A percentile compares a stretch with the other conserved stretches of the same genome.
phyloP scores from a whole-genome alignment of 306 rosid species.

The Argentina anserina region DNA sequence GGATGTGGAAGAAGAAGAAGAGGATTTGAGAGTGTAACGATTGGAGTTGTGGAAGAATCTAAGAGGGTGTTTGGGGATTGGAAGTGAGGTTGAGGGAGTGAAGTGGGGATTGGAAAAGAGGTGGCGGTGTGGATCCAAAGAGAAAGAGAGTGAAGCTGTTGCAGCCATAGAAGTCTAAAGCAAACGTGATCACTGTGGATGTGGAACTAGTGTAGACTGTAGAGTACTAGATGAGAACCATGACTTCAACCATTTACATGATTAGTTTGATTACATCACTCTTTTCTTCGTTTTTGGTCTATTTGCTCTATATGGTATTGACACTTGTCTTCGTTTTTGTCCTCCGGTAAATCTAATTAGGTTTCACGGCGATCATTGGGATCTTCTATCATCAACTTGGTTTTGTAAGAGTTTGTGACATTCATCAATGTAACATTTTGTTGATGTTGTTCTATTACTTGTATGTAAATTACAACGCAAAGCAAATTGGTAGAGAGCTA shows the following conservation, averaged over 20 bases:
- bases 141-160: constrained; percentile 43
- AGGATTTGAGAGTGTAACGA: constrained; percentile 41
- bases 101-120: constrained; percentile 12
- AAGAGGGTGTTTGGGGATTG: constrained; percentile 28
- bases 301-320: background rate
- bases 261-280: background rate
- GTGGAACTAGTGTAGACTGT: background rate
- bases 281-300: background rate
- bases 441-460: too few species aligned
- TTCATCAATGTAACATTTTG: too few species aligned
- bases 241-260: too few species aligned
- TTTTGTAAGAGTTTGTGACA: background rate
- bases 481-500: too few species aligned
- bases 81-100: constrained; percentile 17
- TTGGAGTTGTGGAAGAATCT: constrained; percentile 12
- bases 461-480: too few species aligned
- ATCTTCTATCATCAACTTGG: too few species aligned
- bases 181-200: background rate
- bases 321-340: background rate
- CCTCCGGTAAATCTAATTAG: background rate
- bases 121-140: constrained; percentile 39
- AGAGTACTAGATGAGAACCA: background rate
- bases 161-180: constrained; percentile 48
- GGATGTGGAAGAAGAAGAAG: constrained; percentile 14
- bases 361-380: too few species aligned